Evolutionary conservation across 306 rosid genomes (phyloP).

Genomic region (Adenanthera pavonina): DNA sequence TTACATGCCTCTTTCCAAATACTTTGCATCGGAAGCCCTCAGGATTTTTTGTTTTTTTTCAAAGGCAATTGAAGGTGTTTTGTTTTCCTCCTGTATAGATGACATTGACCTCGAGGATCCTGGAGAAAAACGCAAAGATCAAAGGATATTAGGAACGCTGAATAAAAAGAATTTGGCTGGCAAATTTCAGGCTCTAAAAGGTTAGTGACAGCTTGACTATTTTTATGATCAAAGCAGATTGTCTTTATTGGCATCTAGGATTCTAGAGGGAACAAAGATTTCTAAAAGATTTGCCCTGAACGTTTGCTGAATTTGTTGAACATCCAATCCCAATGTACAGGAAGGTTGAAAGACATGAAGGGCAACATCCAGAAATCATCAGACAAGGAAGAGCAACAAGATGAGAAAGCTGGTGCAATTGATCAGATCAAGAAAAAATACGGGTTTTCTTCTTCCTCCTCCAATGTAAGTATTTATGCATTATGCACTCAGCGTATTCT

Average conservation of each 20-base stretch:
- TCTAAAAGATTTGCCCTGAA: constrained; percentile 3
- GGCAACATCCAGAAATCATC: constrained; percentile 59
- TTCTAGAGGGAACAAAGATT: constrained; percentile 9
- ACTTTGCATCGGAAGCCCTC: not conserved
- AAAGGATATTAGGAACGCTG: constrained; percentile 64
- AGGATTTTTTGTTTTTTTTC: not conserved
- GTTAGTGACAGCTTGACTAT: constrained; percentile 44
- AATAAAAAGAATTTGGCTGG: constrained; percentile 76
- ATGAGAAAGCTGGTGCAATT: constrained; percentile 59
- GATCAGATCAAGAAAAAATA: constrained; percentile 84
- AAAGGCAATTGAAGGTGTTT: constrained; percentile 7
- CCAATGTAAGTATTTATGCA: constrained; percentile 55
- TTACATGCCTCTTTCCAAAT: not conserved
- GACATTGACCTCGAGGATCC: constrained; percentile 71
- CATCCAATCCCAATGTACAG: constrained; percentile 52
- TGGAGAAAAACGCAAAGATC: constrained; percentile 70
- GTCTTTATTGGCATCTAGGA: not conserved
- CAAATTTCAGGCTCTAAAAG: constrained; percentile 75
- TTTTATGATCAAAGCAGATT: not conserved
- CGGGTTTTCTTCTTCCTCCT: constrained; percentile 61
- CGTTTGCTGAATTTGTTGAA: constrained; percentile 29
- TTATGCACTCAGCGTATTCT: not conserved
- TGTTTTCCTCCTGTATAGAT: constrained; percentile 50
- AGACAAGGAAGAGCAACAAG: constrained; percentile 61
- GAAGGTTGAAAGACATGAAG: constrained; percentile 79